A percentile compares a stretch with the other conserved stretches of the same genome.
These are phyloP conservation scores for Salix udensis DNA, from an alignment of 345 rosid species.

Conservation along the genomic window DNA sequence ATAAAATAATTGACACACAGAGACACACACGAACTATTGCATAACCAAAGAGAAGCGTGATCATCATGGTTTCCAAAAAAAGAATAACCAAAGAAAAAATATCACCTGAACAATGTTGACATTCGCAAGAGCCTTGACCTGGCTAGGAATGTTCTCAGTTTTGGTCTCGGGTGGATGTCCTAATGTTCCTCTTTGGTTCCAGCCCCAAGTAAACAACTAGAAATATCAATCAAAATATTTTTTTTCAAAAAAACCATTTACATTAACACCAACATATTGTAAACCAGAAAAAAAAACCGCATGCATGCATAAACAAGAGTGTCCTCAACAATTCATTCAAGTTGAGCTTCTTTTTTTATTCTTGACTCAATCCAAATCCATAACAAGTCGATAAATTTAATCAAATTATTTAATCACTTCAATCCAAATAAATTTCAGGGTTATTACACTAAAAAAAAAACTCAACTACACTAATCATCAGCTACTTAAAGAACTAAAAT, in stretches of 20 bases:
- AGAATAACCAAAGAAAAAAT: background rate
- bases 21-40: background rate
- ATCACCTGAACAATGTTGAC: conserved; percentile 82
- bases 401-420: background rate
- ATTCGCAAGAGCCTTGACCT: conserved; percentile 37
- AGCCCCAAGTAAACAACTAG: conserved; percentile 99
- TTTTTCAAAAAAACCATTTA: background rate
- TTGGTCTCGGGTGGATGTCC: conserved; percentile 93
- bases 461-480: background rate
- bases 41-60: background rate
- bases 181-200: conserved; percentile 98
- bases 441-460: background rate
- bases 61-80: background rate
- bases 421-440: background rate
- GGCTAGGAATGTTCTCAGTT: conserved; percentile 84
- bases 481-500: background rate
- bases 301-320: background rate
- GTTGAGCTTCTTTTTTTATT: background rate
- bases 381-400: background rate
- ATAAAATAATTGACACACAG: background rate
- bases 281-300: background rate
- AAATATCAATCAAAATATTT: background rate
- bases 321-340: background rate
- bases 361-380: background rate
- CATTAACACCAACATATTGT: background rate